phyloP scores from a whole-genome alignment of 495 filamentous ascomycete genomes.

The Wilcoxina mikolae region DNA sequence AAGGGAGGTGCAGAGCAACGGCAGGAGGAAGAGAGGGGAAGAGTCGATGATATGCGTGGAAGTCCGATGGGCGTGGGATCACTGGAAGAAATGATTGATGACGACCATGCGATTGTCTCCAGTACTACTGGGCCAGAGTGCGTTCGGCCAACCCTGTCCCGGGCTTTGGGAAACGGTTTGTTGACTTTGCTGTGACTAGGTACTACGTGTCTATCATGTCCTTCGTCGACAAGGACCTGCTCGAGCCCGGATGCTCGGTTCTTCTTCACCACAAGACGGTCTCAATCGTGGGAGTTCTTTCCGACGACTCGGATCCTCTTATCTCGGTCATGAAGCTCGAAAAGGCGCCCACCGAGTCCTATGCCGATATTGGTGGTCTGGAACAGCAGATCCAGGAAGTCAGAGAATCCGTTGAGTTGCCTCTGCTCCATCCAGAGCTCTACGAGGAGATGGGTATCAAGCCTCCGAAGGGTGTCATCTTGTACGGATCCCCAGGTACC shows the following conservation, averaged over 20 bases:
- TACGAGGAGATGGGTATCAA: slow-evolving; percentile 99
- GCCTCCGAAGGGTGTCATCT: slow-evolving; percentile 96
- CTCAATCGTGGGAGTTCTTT: slow-evolving; percentile 92
- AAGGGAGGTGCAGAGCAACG: slow-evolving; percentile 59
- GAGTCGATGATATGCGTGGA: slow-evolving; percentile 96
- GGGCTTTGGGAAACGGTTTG: background rate
- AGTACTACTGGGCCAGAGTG: slow-evolving; percentile 85
- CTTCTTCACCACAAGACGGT: slow-evolving; percentile 95
- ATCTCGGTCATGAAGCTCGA: slow-evolving; percentile 99
- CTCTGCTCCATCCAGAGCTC: slow-evolving; percentile 87
- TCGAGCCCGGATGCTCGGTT: slow-evolving; percentile 92
- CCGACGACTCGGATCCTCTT: slow-evolving; percentile 87
- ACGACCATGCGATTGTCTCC: slow-evolving; percentile 97
- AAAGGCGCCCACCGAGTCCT: slow-evolving; percentile 95
- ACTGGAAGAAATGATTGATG: slow-evolving; percentile 97
- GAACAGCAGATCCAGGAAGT: slow-evolving; percentile 96
- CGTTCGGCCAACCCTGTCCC: background rate
- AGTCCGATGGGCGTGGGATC: slow-evolving; percentile 98
- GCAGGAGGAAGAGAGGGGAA: slow-evolving; percentile 86
- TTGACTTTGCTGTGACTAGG: slow-evolving; percentile 5
- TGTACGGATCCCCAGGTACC: slow-evolving; percentile 93
- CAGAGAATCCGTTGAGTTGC: slow-evolving; percentile 88
- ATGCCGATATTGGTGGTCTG: slow-evolving; percentile 94
- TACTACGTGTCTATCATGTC: slow-evolving; percentile 99
- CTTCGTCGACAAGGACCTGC: slow-evolving; percentile 96